Evolutionary conservation across 129 eudicot genomes (phyloP).

Genomic region (Helianthus tuberosus): DNA sequence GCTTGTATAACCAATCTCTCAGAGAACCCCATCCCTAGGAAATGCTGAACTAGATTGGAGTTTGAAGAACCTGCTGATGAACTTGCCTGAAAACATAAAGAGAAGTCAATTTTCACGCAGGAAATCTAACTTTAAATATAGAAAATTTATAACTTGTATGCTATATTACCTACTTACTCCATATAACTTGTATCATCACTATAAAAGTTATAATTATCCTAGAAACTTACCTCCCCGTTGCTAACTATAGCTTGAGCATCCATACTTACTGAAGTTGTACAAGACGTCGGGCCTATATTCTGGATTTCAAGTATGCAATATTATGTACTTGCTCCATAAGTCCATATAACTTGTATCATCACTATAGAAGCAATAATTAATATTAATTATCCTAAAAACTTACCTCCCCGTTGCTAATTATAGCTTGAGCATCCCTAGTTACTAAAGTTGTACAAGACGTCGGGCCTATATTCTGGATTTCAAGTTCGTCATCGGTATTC

Average conservation of each 20-base stretch:
- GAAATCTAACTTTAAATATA: background rate
- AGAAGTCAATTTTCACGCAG: constrained; percentile 9
- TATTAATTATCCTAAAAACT: background rate
- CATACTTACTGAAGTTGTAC: constrained; percentile 29
- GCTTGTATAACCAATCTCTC: constrained; percentile 58
- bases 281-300: constrained; percentile 38
- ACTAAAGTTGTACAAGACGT: constrained; percentile 37
- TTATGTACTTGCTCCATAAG: background rate
- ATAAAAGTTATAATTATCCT: background rate
- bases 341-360: background rate
- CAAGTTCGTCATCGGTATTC: constrained; percentile 76
- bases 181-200: background rate
- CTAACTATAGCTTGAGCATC: constrained; percentile 34
- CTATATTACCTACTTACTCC: background rate
- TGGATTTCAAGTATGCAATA: constrained; percentile 37
- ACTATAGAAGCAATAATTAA: background rate
- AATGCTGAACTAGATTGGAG: constrained; percentile 44
- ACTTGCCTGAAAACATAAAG: constrained; percentile 58
- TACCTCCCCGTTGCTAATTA: constrained; percentile 51
- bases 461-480: constrained; percentile 41
- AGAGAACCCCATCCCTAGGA: constrained; percentile 69
- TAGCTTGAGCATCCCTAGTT: constrained; percentile 32
- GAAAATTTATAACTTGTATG: background rate
- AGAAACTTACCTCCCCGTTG: constrained; percentile 49
- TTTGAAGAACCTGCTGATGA: constrained; percentile 61